Evolutionary conservation across 2,329 filamentous ascomycete genomes (phyloP), one percentile per base, ranked within the genome.

Genomic region (Paraconiothyrium sp.): DNA sequence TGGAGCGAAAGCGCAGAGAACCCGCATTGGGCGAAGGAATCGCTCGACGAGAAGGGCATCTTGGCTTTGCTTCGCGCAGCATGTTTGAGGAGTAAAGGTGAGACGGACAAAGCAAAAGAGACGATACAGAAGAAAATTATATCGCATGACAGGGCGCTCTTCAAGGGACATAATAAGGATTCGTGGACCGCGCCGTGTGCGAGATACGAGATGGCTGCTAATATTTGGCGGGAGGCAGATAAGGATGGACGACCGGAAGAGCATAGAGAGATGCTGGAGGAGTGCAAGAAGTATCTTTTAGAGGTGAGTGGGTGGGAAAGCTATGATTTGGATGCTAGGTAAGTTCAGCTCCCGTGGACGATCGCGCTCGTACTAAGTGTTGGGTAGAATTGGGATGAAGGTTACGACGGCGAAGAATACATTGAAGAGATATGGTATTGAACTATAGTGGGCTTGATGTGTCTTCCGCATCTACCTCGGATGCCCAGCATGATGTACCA

Each of bases 151-250:
- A 83, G 81, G 62, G 62, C 76, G 1, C 64, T 81, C 10, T 85
- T 89, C 72, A 89, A 87, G 67, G 89, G 89, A 2, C 70, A 81
- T 0, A 82, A 85, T 1, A 88, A 84, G 60, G 91, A 94, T 61
- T 89, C 91, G 70, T 94, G 91, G 82, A 83, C 88, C 10, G 82
- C 86, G 7, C 92, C 94, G 0, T 88, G 89, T 0, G 93, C 91
- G 1, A 85, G 92, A 67, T 97, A 97, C 78, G 95, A 99, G 79
- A 88, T 95, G 82, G 93, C 89, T 0, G 92, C 91, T 8, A 88
- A 92, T 58, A 82, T 90, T 1, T 99, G 94, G 94, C 84, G 86
- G 60, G 90, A 94, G 71, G 62, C 79, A 64, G 54, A 84, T 79
- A 65, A 58, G 27, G 77, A 77, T 34, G 80, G 78, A 0, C 67